A percentile compares a stretch with the other conserved stretches of the same genome.
Conservation (phyloP, 371 early-diverging fungal species). For the Mucor velutinosus region DNA sequence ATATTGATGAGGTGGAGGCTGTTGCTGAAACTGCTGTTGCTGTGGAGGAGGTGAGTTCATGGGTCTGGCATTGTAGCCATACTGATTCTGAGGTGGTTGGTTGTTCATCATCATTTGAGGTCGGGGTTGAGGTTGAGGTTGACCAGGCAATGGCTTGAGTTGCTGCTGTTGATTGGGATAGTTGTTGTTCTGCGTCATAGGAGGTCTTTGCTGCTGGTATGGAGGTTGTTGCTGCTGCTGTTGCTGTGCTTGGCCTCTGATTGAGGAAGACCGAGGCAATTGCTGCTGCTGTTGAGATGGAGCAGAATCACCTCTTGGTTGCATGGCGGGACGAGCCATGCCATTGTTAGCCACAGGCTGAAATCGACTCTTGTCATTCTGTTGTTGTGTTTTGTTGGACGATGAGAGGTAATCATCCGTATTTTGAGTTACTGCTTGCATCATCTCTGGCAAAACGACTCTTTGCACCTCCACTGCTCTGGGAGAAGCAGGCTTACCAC, state of each 20-base stretch:
- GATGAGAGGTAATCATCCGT: constrained; percentile 21
- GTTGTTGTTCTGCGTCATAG: background rate
- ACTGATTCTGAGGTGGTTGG: constrained; percentile 7
- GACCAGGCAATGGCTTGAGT: background rate
- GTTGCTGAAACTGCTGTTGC: constrained; percentile 5
- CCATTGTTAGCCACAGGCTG: constrained; percentile 4
- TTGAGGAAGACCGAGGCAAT: constrained; percentile 12
- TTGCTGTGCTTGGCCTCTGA: background rate
- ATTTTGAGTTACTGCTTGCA: constrained; percentile 36
- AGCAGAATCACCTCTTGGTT: background rate
- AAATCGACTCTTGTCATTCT: background rate
- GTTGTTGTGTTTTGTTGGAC: constrained; percentile 1
- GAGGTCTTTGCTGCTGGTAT: background rate
- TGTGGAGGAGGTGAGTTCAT: constrained; percentile 7
- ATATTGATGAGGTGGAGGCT: constrained; percentile 7
- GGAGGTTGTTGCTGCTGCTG: constrained; percentile 5
- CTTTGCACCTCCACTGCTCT: constrained; percentile 27
- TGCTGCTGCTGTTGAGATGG: background rate
- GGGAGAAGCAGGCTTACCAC: constrained; percentile 26
- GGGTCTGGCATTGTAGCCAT: background rate
- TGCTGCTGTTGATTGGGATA: background rate
- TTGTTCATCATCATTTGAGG: background rate
- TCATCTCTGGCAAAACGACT: constrained; percentile 27
- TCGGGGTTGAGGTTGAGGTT: constrained; percentile 5
- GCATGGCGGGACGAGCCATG: background rate